Percentiles rank a stretch among this genome's conserved stretches.
phyloP scores from a whole-genome alignment of 306 rosid species.

The Dalbergia cultrata region DNA sequence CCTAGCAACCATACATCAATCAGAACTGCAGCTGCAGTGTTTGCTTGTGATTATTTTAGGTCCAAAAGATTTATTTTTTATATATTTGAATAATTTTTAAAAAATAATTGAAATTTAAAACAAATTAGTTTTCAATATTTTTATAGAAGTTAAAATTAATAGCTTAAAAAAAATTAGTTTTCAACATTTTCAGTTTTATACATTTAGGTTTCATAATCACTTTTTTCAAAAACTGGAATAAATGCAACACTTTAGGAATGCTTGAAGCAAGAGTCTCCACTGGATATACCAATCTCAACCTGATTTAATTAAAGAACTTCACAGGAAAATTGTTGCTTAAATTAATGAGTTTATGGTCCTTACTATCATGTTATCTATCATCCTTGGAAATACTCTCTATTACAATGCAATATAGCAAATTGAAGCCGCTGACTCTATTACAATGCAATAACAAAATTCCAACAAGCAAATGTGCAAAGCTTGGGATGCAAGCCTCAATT shows the following conservation, averaged over 20 bases:
- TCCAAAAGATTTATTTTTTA: no score
- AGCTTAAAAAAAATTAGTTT: no score
- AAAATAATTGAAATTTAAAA: no score
- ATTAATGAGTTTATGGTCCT: background rate
- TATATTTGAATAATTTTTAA: no score
- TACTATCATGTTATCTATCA: background rate
- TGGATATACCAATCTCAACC: background rate
- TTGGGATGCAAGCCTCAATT: slow-evolving; percentile 5
- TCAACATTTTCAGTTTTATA: no score
- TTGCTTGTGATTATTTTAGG: no score
- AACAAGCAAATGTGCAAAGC: slow-evolving; percentile 34
- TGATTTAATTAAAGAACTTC: background rate
- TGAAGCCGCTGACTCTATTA: slow-evolving; percentile 22
- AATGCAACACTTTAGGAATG: background rate
- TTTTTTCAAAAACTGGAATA: no score
- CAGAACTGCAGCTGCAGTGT: background rate
- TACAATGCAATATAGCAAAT: background rate
- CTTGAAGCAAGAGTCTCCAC: background rate
- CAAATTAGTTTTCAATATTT: no score
- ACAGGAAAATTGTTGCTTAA: background rate
- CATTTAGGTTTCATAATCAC: no score
- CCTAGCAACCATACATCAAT: background rate
- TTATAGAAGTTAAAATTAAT: no score
- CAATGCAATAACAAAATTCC: slow-evolving; percentile 13
- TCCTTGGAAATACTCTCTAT: background rate